These are phyloP conservation scores for Trichoderma atroviride DNA, from an alignment of 2,329 filamentous ascomycete species.

Conservation along the genomic window DNA sequence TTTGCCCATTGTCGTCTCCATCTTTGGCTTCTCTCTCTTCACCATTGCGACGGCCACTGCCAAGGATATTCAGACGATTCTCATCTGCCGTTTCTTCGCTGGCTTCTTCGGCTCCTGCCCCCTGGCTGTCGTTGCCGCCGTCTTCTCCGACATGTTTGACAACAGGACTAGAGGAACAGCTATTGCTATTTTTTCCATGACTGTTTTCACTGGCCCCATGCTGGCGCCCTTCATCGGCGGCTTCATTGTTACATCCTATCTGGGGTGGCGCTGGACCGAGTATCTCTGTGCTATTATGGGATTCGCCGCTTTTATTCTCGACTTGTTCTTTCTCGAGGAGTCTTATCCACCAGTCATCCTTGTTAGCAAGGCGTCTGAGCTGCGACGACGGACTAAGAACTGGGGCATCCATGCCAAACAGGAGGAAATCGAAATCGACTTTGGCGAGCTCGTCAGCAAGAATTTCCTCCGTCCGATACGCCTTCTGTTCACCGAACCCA, in stretches of 20 bases:
- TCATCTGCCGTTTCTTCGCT: slow-evolving; percentile 72
- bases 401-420: slow-evolving; percentile 73
- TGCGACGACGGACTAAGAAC: slow-evolving; percentile 66
- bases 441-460: slow-evolving; percentile 64
- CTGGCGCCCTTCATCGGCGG: slow-evolving; percentile 70
- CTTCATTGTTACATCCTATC: slow-evolving; percentile 63
- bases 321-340: slow-evolving; percentile 66
- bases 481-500: slow-evolving; percentile 69
- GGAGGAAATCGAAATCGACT: slow-evolving; percentile 70
- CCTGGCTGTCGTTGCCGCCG: slow-evolving; percentile 68
- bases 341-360: slow-evolving; percentile 71
- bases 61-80: slow-evolving; percentile 69
- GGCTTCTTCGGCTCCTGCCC: slow-evolving; percentile 74
- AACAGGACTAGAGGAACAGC: slow-evolving; percentile 60
- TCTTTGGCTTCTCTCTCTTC: slow-evolving; percentile 72
- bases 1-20: slow-evolving; percentile 61
- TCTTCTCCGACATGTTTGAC: slow-evolving; percentile 73
- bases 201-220: slow-evolving; percentile 66
- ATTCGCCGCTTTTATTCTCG: slow-evolving; percentile 59
- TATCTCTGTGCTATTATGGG: slow-evolving; percentile 67
- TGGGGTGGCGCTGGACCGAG: slow-evolving; percentile 75
- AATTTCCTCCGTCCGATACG: slow-evolving; percentile 68
- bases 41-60: slow-evolving; percentile 65
- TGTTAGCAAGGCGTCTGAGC: slow-evolving; percentile 60
- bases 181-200: slow-evolving; percentile 49